Evolutionary conservation across 1,139 yeast genomes (phyloP).

Genomic region (Geotrichum restrictum): DNA sequence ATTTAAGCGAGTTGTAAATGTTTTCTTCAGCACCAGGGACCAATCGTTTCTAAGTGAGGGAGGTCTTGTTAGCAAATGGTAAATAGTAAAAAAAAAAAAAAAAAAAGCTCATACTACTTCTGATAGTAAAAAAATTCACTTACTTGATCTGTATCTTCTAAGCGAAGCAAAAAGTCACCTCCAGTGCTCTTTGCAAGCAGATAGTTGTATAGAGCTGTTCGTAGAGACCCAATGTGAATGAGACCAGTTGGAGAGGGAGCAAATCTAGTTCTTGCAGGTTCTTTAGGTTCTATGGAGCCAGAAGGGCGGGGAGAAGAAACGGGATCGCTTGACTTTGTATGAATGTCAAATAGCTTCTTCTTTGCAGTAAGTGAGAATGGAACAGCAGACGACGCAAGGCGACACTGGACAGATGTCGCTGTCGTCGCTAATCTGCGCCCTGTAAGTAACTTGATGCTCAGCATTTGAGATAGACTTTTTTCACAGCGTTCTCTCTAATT

Average conservation of each 20-base stretch:
- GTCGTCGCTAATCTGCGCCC: too few relatives aligned
- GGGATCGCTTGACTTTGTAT: conserved; percentile 4
- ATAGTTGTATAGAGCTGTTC: conserved; percentile 91
- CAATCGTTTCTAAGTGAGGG: conserved; percentile 49
- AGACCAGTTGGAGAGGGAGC: conserved; percentile 98
- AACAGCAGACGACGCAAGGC: not conserved
- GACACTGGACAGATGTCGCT: not conserved
- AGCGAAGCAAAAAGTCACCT: conserved; percentile 73
- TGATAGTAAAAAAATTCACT: conserved; percentile 5
- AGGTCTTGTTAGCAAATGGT: conserved; percentile 1
- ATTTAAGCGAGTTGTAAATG: conserved; percentile 66
- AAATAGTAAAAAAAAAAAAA: too few relatives aligned
- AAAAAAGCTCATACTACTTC: too few relatives aligned
- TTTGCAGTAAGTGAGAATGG: conserved; percentile 15
- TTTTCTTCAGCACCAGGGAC: conserved; percentile 79
- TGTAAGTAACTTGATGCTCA: not conserved
- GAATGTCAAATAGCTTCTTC: conserved; percentile 10
- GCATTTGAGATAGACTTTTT: not conserved
- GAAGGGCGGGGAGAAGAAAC: not conserved
- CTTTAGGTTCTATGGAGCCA: conserved; percentile 40
- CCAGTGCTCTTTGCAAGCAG: conserved; percentile 72
- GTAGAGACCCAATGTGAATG: conserved; percentile 82
- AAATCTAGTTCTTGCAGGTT: conserved; percentile 82
- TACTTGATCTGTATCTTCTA: conserved; percentile 85
- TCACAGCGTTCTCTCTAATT: too few relatives aligned